Evolutionary conservation across 2,329 filamentous ascomycete species (phyloP), one percentile per base, ranked within the genome.

Genomic region (Diplodia sapinea): DNA sequence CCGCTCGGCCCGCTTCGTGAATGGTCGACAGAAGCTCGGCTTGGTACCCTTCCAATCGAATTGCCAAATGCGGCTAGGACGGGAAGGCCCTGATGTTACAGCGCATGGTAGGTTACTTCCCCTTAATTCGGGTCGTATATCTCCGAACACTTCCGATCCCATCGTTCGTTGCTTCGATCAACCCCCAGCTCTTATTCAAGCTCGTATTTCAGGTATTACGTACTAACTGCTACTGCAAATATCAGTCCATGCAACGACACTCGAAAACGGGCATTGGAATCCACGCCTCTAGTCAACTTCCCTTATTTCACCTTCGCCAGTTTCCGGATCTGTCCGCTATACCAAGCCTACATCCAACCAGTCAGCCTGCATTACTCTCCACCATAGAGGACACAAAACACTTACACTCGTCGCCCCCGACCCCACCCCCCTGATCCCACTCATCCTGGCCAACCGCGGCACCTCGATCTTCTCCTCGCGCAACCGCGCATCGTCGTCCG

Each of bases 401-500:
- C 57, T 50, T 49, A 62, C 57, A 13, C 20, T 62, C 57, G 23
- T 20, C 12, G 26, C 40, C 13, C 57, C 57, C 6, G 40, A 31
- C 1, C 57, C 57, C 9, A 62, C 40, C 2, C 26, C 40, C 17
- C 13, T 49, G 40, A 62, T 20, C 3, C 57, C 57, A 15, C 23
- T 36, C 26, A 36, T 9, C 38, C 55, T 66, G 1, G 69, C 47
- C 8, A 68, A 15, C 62, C 57, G 68, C 9, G 12, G 29, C 15
- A 29, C 33, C 12, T 57, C 51, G 11, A 70, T 61, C 5, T 17
- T 43, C n/a, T 54, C 11, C 13, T 70, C 33, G 4, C 47, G 29
- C 23, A 67, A 11, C 15, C 56, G 31, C 4, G 71, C 70, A 33
- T 71, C 66, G 6, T 61, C 65, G 66, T 72, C 69, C 23, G 52